Evolutionary conservation across 805 yeast species (phyloP).

Genomic region (Kluyveromyces siamensis): DNA sequence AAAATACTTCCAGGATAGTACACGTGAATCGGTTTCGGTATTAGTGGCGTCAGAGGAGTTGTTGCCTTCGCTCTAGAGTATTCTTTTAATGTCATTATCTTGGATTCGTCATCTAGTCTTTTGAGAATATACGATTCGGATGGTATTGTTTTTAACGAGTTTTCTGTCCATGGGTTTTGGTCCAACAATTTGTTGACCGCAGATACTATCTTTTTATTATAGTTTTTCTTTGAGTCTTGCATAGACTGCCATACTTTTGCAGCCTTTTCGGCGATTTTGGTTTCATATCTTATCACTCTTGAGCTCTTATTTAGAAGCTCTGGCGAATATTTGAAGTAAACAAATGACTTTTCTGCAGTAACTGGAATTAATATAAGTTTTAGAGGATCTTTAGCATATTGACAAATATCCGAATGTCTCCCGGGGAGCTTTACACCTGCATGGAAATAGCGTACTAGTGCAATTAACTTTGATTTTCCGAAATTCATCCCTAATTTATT

Average conservation of each 20-base stretch:
- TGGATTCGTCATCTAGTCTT: slow-evolving; percentile 12
- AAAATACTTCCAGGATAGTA: slow-evolving; percentile 40
- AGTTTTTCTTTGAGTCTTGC: slow-evolving; percentile 40
- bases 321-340: slow-evolving; percentile 57
- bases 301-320: slow-evolving; percentile 29
- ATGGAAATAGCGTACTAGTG: background rate
- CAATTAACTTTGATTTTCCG: background rate
- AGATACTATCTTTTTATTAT: slow-evolving; percentile 52
- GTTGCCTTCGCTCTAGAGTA: slow-evolving; percentile 7
- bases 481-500: background rate
- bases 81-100: slow-evolving; percentile 11
- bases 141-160: slow-evolving; percentile 68
- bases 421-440: background rate
- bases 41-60: slow-evolving; percentile 5
- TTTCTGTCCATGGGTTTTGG: slow-evolving; percentile 72
- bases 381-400: slow-evolving; percentile 34
- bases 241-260: slow-evolving; percentile 55
- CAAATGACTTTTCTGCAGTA: slow-evolving; percentile 48
- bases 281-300: slow-evolving; percentile 32
- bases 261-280: slow-evolving; percentile 41
- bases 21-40: slow-evolving; percentile 32
- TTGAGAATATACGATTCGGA: slow-evolving; percentile 47
- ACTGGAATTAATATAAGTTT: slow-evolving; percentile 67
- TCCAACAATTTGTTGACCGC: slow-evolving; percentile 45
- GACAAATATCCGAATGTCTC: slow-evolving; percentile 5